phyloP scores from a whole-genome alignment of 2,329 filamentous ascomycete genomes.

The Penicillium sp. region DNA sequence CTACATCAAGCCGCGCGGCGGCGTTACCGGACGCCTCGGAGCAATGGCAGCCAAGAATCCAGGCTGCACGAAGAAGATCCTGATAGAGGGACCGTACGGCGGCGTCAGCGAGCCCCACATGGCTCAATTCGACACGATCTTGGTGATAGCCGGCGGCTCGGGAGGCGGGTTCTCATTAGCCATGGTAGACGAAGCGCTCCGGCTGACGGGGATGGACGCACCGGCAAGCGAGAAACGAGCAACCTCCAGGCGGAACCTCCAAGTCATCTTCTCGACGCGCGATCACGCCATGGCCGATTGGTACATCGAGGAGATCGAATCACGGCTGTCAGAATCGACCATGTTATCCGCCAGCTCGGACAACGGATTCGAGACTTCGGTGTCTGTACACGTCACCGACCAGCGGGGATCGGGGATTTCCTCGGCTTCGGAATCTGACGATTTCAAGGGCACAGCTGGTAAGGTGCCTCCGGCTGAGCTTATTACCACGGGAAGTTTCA shows the following conservation, averaged over 20 bases:
- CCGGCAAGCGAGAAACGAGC: constrained; percentile 2
- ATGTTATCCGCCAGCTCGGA: constrained; percentile 11
- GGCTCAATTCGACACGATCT: constrained; percentile 42
- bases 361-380: constrained; percentile 21
- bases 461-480: constrained; percentile 18
- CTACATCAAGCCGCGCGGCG: constrained; percentile 52
- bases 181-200: constrained; percentile 48
- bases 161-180: constrained; percentile 56
- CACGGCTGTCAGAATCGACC: constrained; percentile 21
- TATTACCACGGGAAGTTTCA: constrained; percentile 21
- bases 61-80: constrained; percentile 43
- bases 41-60: constrained; percentile 41
- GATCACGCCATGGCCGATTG: constrained; percentile 25
- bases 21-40: constrained; percentile 51
- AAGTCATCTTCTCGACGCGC: constrained; percentile 26
- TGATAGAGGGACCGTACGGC: constrained; percentile 60
- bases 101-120: constrained; percentile 45
- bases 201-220: constrained; percentile 9
- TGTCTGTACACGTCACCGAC: constrained; percentile 27
- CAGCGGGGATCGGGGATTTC: constrained; percentile 9
- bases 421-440: constrained; percentile 4
- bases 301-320: constrained; percentile 26
- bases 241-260: constrained; percentile 12
- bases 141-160: constrained; percentile 58
- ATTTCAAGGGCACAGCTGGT: constrained; percentile 2